Percentiles rank a stretch among this genome's conserved stretches.
Evolutionary conservation across 108 stramenopile species (phyloP).

Genomic region (Ochromonas danica): DNA sequence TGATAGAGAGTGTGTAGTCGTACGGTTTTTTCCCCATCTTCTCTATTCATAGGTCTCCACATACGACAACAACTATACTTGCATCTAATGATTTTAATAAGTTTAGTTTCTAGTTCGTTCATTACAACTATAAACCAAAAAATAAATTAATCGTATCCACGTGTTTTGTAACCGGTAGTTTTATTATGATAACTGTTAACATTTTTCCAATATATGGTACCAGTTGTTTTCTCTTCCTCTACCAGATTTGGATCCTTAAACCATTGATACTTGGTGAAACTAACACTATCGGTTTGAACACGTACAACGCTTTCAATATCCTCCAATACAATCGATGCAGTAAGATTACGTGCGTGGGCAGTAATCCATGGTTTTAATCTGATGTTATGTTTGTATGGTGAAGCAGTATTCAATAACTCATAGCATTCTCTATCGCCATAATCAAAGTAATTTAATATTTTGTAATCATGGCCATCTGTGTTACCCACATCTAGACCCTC

Average conservation of each 20-base stretch:
- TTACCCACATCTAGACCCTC: neutral
- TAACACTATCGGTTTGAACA: constrained; percentile 15
- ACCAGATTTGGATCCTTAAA: neutral
- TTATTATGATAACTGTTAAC: neutral
- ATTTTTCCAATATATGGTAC: constrained; percentile 25
- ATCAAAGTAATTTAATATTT: neutral
- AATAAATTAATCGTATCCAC: too few species aligned
- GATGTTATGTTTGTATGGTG: neutral
- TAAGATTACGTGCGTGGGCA: neutral
- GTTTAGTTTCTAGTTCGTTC: too few species aligned
- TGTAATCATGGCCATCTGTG: neutral
- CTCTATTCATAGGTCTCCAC: too few species aligned
- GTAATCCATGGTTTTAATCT: neutral
- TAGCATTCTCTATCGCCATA: neutral
- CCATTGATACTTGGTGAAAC: neutral
- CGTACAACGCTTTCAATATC: neutral
- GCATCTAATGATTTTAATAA: too few species aligned
- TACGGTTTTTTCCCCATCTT: too few species aligned
- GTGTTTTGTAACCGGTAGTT: too few species aligned
- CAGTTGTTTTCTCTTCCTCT: constrained; percentile 12
- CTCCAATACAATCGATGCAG: neutral
- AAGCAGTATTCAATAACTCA: neutral
- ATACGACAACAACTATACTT: too few species aligned
- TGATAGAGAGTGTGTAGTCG: too few species aligned
- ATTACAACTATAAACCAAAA: too few species aligned